Evolutionary conservation across 2,329 filamentous ascomycete genomes (phyloP).

Genomic region (Coleophoma cylindrospora): DNA sequence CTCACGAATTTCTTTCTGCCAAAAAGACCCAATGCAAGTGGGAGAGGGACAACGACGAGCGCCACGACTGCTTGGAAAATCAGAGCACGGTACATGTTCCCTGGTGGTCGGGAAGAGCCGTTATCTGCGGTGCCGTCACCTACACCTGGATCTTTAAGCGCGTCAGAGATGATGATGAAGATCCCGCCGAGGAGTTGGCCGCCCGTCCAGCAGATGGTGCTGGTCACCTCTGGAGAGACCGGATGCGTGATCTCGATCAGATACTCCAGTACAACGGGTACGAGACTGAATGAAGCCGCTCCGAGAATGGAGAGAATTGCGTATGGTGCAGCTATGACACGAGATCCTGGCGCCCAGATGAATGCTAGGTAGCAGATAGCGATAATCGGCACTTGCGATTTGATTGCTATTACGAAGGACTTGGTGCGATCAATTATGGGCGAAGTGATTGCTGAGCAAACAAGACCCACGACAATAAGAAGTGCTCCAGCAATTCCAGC

Average conservation of each 20-base stretch:
- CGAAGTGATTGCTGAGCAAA: conserved; percentile 68
- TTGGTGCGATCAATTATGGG: conserved; percentile 86
- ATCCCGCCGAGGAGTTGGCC: conserved; percentile 82
- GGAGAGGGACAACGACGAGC: conserved; percentile 58
- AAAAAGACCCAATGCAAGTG: conserved; percentile 66
- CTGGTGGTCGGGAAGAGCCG: conserved; percentile 46
- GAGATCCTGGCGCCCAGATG: conserved; percentile 68
- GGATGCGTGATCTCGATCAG: conserved; percentile 85
- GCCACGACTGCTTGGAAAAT: conserved; percentile 75
- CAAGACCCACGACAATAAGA: conserved; percentile 82
- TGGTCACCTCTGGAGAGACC: conserved; percentile 78
- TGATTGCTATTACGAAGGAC: conserved; percentile 68
- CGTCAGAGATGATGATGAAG: conserved; percentile 80
- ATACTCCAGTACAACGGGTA: conserved; percentile 83
- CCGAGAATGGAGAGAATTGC: conserved; percentile 72
- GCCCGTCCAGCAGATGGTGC: conserved; percentile 77
- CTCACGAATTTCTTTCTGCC: conserved; percentile 49
- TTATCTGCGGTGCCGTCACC: conserved; percentile 32
- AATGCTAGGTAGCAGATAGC: conserved; percentile 70
- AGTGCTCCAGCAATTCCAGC: conserved; percentile 87
- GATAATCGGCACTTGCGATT: conserved; percentile 69
- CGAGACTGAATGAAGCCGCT: conserved; percentile 70
- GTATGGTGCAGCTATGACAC: conserved; percentile 62
- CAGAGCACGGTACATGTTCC: conserved; percentile 69
- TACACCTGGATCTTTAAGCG: conserved; percentile 47